Conservation (phyloP, 768 basidiomycete species). For the Cubamyces lactineus region DNA sequence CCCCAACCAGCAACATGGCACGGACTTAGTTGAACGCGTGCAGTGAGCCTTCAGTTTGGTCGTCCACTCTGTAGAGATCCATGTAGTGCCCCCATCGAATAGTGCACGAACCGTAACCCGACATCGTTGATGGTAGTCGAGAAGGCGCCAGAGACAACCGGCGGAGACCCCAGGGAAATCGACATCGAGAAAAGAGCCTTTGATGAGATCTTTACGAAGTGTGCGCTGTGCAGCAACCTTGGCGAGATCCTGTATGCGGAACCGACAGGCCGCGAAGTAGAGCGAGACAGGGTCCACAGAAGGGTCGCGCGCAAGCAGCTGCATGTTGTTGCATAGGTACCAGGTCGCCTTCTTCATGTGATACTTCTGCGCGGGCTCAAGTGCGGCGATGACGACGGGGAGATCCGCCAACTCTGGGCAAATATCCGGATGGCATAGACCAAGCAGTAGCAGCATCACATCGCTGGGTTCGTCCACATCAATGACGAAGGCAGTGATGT, state of each 20-base stretch:
- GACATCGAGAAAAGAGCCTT: background rate
- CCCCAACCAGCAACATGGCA: background rate
- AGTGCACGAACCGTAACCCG: background rate
- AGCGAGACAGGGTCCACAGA: slow-evolving; percentile 2
- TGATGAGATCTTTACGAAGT: background rate
- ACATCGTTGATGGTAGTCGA: slow-evolving; percentile 11
- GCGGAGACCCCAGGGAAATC: background rate
- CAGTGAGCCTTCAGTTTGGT: background rate
- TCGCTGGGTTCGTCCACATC: slow-evolving; percentile 29
- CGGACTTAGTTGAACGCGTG: background rate
- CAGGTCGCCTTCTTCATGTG: background rate
- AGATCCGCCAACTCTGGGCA: background rate
- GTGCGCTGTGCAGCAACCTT: background rate
- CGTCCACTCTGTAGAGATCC: slow-evolving; percentile 10
- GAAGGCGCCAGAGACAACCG: slow-evolving; percentile 7
- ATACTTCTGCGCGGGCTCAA: slow-evolving; percentile 13
- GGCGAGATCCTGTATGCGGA: slow-evolving; percentile 3
- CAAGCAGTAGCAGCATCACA: slow-evolving; percentile 34
- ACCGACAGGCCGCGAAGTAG: slow-evolving; percentile 9
- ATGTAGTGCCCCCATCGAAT: background rate
- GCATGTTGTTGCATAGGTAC: background rate
- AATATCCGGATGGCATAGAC: slow-evolving; percentile 17
- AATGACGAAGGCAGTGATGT: too few species aligned
- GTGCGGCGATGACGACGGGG: background rate
- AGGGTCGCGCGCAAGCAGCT: background rate